Evolutionary conservation across 108 stramenopile species (phyloP), one percentile per base, ranked within the genome.

Genomic region (Pseudonitzschia multiseries): DNA sequence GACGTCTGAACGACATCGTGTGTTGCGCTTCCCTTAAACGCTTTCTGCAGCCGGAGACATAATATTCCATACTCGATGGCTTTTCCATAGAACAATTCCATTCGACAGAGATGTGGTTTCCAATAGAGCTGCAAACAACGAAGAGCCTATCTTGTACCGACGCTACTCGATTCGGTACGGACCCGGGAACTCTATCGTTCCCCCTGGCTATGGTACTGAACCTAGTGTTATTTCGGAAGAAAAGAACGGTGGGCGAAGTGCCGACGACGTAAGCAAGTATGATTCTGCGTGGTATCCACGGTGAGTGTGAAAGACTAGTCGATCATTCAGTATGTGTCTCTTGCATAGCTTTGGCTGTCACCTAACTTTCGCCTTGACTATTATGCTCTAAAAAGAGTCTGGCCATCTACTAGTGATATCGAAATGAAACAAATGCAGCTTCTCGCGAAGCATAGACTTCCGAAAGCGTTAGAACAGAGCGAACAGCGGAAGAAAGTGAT

Each of bases 31-130:
- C 1, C 17, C 18, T 14, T 48, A 10, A 48, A 36, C 36, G 8
- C 18, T 1, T 14, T 18, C 17, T 48, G 12, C 8, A 62, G 61
- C 40, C 20, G 61, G 61, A 29, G 92, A 93, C 57, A 83, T 93
- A 6, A 89, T 93, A 48, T 89, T 93, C 65, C 87, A 89, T 50
- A 73, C 72, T 33, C 83, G 92, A 26, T 93, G 92, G 92, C 48
- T 93, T 18, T 93, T 93, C 72, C 92, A 93, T 77, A 72, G 86
- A 5, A 93, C 92, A 5, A 83, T 89, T 22, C 78, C 89, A 41
- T 86, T 86, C 62, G 63, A 83, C 41, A 70, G 57, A 60, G 73
- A 74, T 42, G 48, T 63, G 6, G 57, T 72, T 33, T 62, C 60
- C 28, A 22, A 67, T 36, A 33, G 74, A 60, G 36, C 26, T 33